Evolutionary conservation across 768 basidiomycete species (phyloP).

Genomic region (Xerocomus potaroensis): DNA sequence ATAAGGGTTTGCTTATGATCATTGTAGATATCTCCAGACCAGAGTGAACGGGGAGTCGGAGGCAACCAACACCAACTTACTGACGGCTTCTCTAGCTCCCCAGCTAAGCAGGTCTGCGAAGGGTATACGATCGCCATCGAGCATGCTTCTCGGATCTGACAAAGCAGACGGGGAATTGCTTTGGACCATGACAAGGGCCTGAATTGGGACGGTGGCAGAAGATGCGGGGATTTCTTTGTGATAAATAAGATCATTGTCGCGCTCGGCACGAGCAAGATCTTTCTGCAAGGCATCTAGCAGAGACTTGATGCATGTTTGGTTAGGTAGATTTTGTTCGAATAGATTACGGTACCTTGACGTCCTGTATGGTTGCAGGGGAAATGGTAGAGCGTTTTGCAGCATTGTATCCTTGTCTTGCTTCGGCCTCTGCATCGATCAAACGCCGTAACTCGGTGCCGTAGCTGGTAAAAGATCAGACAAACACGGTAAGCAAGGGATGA

Average conservation of each 20-base stretch:
- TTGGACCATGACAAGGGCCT: conserved; percentile 63
- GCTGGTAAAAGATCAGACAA: conserved; percentile 36
- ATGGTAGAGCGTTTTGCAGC: conserved; percentile 60
- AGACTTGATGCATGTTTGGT: conserved; percentile 46
- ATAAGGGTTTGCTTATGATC: conserved; percentile 73
- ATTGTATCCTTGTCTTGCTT: conserved; percentile 69
- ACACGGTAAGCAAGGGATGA: background rate
- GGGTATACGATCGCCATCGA: conserved; percentile 54
- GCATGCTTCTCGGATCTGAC: conserved; percentile 49
- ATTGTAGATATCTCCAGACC: conserved; percentile 69
- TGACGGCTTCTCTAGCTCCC: conserved; percentile 86
- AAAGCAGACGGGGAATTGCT: conserved; percentile 53
- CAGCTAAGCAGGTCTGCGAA: conserved; percentile 78
- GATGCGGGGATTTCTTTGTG: conserved; percentile 79
- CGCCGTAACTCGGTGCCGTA: conserved; percentile 88
- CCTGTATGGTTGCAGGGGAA: conserved; percentile 61
- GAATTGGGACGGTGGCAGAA: conserved; percentile 61
- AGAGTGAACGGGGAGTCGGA: background rate
- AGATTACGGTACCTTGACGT: conserved; percentile 59
- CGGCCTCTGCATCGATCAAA: conserved; percentile 58
- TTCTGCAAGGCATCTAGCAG: conserved; percentile 68
- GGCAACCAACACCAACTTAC: conserved; percentile 40
- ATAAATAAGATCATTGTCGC: conserved; percentile 96
- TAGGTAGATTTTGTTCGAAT: background rate
- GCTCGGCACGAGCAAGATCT: conserved; percentile 64